These are phyloP conservation scores for Aphanomyces euteiches DNA, from an alignment of 352 stramenopile species.

Conservation along the genomic window DNA sequence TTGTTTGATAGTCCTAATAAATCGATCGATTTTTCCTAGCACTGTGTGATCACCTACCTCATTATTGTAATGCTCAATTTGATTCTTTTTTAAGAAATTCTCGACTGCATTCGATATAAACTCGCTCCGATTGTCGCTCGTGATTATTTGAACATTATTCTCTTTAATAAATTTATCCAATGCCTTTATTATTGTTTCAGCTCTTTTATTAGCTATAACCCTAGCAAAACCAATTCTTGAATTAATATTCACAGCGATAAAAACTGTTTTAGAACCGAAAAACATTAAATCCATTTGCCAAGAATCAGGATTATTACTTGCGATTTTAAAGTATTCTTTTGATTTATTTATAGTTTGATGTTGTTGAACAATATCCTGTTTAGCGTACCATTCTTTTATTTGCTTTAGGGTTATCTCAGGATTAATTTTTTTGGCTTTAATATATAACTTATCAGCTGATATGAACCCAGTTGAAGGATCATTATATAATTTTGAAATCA, in stretches of 20 bases:
- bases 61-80: constrained; percentile 34
- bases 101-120: constrained; percentile 30
- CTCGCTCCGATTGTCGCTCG: constrained; percentile 35
- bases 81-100: constrained; percentile 26
- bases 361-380: constrained; percentile 32
- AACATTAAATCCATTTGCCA: constrained; percentile 41
- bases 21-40: constrained; percentile 36
- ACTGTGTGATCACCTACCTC: constrained; percentile 30
- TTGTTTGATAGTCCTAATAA: constrained; percentile 34
- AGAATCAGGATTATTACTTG: constrained; percentile 31
- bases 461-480: constrained; percentile 35
- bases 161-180: constrained; percentile 32
- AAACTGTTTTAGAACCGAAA: constrained; percentile 29
- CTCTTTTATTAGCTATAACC: constrained; percentile 38
- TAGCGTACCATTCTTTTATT: constrained; percentile 35
- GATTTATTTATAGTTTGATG: constrained; percentile 30
- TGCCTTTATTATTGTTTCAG: constrained; percentile 32
- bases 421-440: constrained; percentile 32
- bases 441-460: constrained; percentile 29
- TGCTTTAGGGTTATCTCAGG: constrained; percentile 31
- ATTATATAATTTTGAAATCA: constrained; percentile 35
- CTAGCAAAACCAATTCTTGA: constrained; percentile 38
- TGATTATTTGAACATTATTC: constrained; percentile 36
- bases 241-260: constrained; percentile 43
- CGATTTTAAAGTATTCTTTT: constrained; percentile 11